Conservation (phyloP, 2,329 filamentous ascomycete species). For the Diaporthe amygdali region DNA sequence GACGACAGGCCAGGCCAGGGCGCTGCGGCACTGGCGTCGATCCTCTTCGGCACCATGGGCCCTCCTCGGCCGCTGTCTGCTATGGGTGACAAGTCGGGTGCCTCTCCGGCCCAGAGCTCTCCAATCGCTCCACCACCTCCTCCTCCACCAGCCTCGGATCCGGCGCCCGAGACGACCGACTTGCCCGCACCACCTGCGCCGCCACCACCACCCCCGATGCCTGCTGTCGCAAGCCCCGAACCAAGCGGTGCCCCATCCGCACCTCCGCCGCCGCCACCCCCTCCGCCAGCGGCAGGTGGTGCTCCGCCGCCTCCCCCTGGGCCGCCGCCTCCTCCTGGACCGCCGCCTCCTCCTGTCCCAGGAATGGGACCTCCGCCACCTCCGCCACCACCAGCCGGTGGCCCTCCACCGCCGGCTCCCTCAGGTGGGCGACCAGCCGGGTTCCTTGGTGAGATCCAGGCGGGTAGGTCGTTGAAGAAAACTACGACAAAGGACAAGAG, state of each 20-base stretch:
- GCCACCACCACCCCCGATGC: constrained; percentile 46
- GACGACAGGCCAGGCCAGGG: constrained; percentile 81
- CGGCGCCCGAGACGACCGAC: constrained; percentile 30
- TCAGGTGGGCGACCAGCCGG: constrained; percentile 59
- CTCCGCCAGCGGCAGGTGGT: constrained; percentile 44
- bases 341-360: constrained; percentile 43
- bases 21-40: constrained; percentile 90
- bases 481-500: constrained; percentile 90
- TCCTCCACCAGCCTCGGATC: constrained; percentile 39
- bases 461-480: constrained; percentile 82
- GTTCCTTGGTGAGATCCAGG: constrained; percentile 82
- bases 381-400: constrained; percentile 21
- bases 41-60: constrained; percentile 96
- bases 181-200: constrained; percentile 37
- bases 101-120: constrained; percentile 41
- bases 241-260: constrained; percentile 37
- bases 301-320: constrained; percentile 36
- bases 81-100: constrained; percentile 70
- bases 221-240: constrained; percentile 26
- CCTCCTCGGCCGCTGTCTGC: constrained; percentile 88
- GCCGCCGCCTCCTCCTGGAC: constrained; percentile 39
- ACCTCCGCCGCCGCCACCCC: constrained; percentile 38
- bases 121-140: constrained; percentile 46
- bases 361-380: constrained; percentile 48
- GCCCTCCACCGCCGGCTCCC: constrained; percentile 47